Percentiles rank a stretch among this genome's conserved stretches.
Conservation (phyloP, 1,139 yeast genomes). For the Yamadazyma membranifaciens region DNA sequence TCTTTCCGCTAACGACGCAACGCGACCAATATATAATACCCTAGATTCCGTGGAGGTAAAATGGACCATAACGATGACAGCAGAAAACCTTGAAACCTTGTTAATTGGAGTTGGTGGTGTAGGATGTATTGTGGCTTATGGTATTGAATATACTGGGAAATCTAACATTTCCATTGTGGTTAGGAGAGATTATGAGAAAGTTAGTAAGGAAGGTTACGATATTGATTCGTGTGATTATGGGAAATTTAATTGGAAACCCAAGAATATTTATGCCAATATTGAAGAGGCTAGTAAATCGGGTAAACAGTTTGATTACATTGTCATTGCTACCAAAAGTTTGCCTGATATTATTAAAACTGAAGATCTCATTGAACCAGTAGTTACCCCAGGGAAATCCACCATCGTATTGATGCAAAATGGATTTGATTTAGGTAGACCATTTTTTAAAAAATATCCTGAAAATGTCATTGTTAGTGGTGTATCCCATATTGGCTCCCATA, state of each 20-base stretch:
- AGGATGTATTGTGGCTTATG: slow-evolving; percentile 65
- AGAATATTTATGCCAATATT: slow-evolving; percentile 38
- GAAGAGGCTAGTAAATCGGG: slow-evolving; percentile 38
- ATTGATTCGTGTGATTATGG: slow-evolving; percentile 67
- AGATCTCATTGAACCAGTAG: slow-evolving; percentile 49
- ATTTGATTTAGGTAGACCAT: slow-evolving; percentile 64
- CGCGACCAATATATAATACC: no score
- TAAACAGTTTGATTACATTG: slow-evolving; percentile 49
- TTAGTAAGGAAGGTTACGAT: slow-evolving; percentile 51
- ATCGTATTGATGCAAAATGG: slow-evolving; percentile 62
- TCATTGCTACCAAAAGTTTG: slow-evolving; percentile 65
- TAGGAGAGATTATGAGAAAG: slow-evolving; percentile 63
- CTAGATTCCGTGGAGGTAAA: not conserved
- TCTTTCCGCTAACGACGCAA: not conserved
- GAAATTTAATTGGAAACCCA: slow-evolving; percentile 52
- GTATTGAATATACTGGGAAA: slow-evolving; percentile 42
- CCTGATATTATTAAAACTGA: slow-evolving; percentile 64
- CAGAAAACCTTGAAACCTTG: slow-evolving; percentile 19
- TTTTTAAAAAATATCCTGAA: slow-evolving; percentile 55
- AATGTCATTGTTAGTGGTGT: slow-evolving; percentile 67
- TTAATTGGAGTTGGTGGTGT: slow-evolving; percentile 55
- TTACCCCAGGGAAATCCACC: slow-evolving; percentile 35
- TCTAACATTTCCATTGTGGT: slow-evolving; percentile 59
- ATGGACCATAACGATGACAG: not conserved
- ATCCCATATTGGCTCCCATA: slow-evolving; percentile 64